These are phyloP conservation scores for Inosperma sp. DNA, from an alignment of 768 basidiomycete genomes.

Conservation along the genomic window DNA sequence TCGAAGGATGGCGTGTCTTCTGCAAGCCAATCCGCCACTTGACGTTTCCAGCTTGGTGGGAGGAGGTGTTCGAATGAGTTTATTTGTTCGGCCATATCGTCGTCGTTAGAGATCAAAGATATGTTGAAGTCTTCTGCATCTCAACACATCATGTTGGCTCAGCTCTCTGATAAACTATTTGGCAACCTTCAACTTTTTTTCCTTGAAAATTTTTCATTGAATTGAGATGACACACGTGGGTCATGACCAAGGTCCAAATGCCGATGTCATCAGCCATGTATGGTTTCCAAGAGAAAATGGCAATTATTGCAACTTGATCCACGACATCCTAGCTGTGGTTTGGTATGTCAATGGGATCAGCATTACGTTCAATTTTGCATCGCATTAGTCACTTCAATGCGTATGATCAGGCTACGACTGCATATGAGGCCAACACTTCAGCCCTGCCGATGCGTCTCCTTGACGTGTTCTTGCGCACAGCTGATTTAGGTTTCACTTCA, in stretches of 20 bases:
- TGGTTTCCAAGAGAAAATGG: too few species aligned
- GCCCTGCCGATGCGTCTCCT: slow-evolving; percentile 22
- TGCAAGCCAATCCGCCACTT: slow-evolving; percentile 76
- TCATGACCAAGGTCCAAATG: too few species aligned
- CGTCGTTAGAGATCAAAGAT: background rate
- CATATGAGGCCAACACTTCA: slow-evolving; percentile 8
- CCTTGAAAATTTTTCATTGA: too few species aligned
- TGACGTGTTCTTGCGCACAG: slow-evolving; percentile 33
- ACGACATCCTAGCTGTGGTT: background rate
- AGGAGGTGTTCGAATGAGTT: slow-evolving; percentile 65
- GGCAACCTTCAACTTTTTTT: too few species aligned
- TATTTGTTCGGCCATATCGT: slow-evolving; percentile 16
- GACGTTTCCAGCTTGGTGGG: slow-evolving; percentile 87
- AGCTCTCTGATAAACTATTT: too few species aligned
- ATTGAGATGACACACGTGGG: too few species aligned
- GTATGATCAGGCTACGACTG: background rate
- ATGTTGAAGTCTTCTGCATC: background rate
- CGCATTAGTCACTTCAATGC: slow-evolving; percentile 1
- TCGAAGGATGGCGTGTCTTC: slow-evolving; percentile 97
- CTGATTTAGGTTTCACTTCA: slow-evolving; percentile 39
- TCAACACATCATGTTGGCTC: too few species aligned
- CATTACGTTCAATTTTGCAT: slow-evolving; percentile 1
- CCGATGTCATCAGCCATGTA: too few species aligned
- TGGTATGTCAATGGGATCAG: background rate
- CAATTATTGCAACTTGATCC: too few species aligned